Conservation (phyloP, 192 early-diverging fungal species). For the Podochytrium sp. region DNA sequence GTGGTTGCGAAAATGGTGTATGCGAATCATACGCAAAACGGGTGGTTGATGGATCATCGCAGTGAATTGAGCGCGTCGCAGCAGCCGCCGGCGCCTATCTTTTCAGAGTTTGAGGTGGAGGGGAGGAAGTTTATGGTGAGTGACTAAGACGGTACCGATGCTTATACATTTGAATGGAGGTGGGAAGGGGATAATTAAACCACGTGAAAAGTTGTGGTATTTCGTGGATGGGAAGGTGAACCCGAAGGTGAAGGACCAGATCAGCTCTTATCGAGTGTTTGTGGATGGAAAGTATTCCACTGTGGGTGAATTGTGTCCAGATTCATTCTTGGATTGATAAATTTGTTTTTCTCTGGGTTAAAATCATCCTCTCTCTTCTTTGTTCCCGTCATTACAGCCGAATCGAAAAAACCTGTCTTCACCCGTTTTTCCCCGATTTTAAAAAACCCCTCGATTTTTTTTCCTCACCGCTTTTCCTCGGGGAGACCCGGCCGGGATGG, state of each 20-base stretch:
- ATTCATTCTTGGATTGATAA: no score
- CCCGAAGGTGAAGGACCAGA: not conserved
- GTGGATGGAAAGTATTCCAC: not conserved
- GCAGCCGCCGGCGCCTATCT: not conserved
- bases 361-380: no score
- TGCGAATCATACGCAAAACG: not conserved
- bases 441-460: no score
- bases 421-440: no score
- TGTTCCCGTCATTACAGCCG: no score
- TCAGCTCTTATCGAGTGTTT: not conserved
- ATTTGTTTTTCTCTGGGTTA: no score
- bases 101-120: not conserved
- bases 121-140: not conserved
- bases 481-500: no score
- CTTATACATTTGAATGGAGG: conserved; percentile 21
- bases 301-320: conserved; percentile 7
- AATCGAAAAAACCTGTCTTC: no score
- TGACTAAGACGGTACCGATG: conserved; percentile 11
- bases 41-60: not conserved
- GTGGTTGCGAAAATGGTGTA: not conserved
- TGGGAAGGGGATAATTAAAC: not conserved
- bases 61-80: not conserved
- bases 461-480: no score
- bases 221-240: not conserved
- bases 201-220: not conserved